Conservation (phyloP, 768 basidiomycete genomes). For the Rhodotorula toruloides region DNA sequence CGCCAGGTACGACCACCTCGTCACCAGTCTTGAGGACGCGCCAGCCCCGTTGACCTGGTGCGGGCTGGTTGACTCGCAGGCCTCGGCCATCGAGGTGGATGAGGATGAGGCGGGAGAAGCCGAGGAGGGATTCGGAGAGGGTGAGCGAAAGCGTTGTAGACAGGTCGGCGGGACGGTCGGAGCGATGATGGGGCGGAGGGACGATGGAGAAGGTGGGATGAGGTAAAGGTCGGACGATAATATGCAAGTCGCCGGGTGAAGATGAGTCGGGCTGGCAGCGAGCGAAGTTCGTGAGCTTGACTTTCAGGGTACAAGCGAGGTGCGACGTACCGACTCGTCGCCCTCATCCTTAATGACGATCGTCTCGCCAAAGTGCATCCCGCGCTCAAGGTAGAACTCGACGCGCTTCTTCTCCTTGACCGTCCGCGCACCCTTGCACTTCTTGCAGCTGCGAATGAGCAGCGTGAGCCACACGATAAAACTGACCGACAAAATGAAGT, state of each 20-base stretch:
- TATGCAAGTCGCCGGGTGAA: conserved; percentile 77
- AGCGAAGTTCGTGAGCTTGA: not conserved
- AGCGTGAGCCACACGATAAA: not conserved
- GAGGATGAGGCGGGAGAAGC: conserved; percentile 85
- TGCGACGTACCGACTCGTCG: conserved; percentile 67
- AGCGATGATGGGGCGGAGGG: not conserved
- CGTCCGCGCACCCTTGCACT: conserved; percentile 81
- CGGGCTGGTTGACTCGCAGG: conserved; percentile 67
- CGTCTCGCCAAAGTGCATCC: conserved; percentile 74
- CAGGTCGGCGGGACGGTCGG: conserved; percentile 59
- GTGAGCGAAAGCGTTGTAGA: conserved; percentile 76
- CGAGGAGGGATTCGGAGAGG: conserved; percentile 85
- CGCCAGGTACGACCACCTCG: conserved; percentile 68
- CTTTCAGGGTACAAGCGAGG: conserved; percentile 4
- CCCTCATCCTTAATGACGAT: conserved; percentile 88
- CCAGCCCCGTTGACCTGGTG: conserved; percentile 55
- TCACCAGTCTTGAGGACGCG: conserved; percentile 65
- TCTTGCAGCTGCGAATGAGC: conserved; percentile 67
- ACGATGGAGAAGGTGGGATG: conserved; percentile 74
- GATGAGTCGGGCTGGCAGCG: conserved; percentile 66
- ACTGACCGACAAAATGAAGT: conserved; percentile 12
- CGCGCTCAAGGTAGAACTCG: conserved; percentile 78
- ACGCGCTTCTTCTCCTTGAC: conserved; percentile 83
- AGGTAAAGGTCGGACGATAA: conserved; percentile 61
- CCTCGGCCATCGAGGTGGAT: conserved; percentile 91